Conservation (phyloP, 331 rosid genomes). For the Malus hybrid region DNA sequence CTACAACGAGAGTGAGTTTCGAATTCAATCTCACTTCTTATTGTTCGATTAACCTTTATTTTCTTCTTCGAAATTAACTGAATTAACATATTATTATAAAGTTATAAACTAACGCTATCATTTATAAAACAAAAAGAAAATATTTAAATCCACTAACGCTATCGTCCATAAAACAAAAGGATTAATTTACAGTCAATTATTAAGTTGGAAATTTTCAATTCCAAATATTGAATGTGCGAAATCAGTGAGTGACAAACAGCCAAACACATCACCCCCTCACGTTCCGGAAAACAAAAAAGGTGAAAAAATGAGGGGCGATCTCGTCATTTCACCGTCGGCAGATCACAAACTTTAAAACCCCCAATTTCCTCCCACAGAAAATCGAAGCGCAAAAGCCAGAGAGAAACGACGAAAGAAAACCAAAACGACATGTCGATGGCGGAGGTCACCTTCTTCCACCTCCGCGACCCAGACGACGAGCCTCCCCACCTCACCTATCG, state of each 20-base stretch:
- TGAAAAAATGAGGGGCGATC: background rate
- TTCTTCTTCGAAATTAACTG: no score
- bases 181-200: no score
- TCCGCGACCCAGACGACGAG: conserved; percentile 42
- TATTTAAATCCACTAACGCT: no score
- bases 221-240: no score
- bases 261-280: background rate
- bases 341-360: background rate
- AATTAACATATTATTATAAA: no score
- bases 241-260: background rate
- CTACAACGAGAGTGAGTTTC: background rate
- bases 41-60: background rate
- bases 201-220: no score
- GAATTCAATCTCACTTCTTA: background rate
- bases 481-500: conserved; percentile 24
- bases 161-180: no score
- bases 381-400: background rate
- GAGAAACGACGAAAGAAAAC: background rate
- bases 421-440: conserved; percentile 34
- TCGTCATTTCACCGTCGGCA: background rate
- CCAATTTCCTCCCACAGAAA: background rate
- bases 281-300: no score
- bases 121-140: no score
- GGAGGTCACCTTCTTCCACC: conserved; percentile 41
- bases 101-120: no score